Conservation (phyloP, 2,329 filamentous ascomycete genomes). For the Elsinoe batatas region DNA sequence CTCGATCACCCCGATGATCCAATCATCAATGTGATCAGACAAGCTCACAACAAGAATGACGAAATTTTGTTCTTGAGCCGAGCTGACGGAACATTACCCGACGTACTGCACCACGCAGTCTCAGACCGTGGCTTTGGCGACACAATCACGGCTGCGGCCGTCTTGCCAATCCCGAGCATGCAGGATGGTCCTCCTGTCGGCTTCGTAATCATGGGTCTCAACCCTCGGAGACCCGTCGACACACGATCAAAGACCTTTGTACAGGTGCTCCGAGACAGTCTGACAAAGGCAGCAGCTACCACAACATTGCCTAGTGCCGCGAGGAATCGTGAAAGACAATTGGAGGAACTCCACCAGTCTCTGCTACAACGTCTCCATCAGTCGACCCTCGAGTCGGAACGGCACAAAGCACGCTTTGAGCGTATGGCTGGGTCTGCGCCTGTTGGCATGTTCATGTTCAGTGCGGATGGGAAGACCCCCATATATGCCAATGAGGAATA, state of each 20-base stretch:
- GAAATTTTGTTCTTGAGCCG: conserved; percentile 25
- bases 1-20: conserved; percentile 11
- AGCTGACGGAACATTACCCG: conserved; percentile 24
- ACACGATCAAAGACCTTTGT: conserved; percentile 31
- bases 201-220: conserved; percentile 30
- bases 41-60: conserved; percentile 23
- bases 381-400: conserved; percentile 24
- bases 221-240: conserved; percentile 30
- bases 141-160: conserved; percentile 25
- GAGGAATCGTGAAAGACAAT: conserved; percentile 21
- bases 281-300: conserved; percentile 20
- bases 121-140: conserved; percentile 29
- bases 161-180: conserved; percentile 26
- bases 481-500: conserved; percentile 34
- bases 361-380: conserved; percentile 27
- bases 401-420: conserved; percentile 31
- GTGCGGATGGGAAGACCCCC: conserved; percentile 24
- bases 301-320: background rate
- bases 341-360: conserved; percentile 28
- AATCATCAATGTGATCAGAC: conserved; percentile 23
- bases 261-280: conserved; percentile 26
- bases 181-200: conserved; percentile 1
- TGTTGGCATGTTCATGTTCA: conserved; percentile 33
- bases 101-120: conserved; percentile 21
- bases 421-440: conserved; percentile 32